phyloP scores from a whole-genome alignment of 305 asterid species.

The Andrographis paniculata region DNA sequence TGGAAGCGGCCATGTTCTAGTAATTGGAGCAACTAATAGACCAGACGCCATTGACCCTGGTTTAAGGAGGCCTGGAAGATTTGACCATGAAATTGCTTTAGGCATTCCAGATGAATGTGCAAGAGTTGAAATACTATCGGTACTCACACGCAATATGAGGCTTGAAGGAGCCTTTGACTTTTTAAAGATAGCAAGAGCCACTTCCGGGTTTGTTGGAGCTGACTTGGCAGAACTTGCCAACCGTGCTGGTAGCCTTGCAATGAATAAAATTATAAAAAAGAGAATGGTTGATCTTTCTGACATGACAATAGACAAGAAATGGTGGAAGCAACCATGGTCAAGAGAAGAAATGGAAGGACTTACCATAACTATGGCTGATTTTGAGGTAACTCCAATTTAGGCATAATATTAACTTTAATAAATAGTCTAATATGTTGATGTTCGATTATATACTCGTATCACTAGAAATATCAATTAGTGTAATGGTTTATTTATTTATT shows the following conservation, averaged over 20 bases:
- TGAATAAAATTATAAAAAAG: conserved; percentile 55
- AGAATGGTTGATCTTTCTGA: conserved; percentile 34
- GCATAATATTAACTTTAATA: not conserved
- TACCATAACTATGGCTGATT: conserved; percentile 67
- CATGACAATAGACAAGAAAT: conserved; percentile 30
- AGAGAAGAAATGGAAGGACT: conserved; percentile 54
- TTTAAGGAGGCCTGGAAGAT: conserved; percentile 88
- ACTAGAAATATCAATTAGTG: not conserved
- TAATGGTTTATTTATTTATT: not conserved
- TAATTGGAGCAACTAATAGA: conserved; percentile 90
- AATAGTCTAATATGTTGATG: not conserved
- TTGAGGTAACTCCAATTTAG: conserved; percentile 39
- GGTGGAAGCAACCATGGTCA: conserved; percentile 73
- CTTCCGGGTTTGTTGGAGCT: conserved; percentile 90
- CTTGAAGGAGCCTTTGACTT: conserved; percentile 81
- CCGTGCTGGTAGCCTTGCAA: conserved; percentile 75
- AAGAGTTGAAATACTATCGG: conserved; percentile 57
- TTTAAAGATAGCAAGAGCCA: conserved; percentile 61
- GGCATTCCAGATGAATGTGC: conserved; percentile 80
- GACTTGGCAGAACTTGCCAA: conserved; percentile 62
- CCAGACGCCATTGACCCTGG: conserved; percentile 86
- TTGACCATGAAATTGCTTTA: conserved; percentile 71
- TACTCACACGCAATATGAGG: conserved; percentile 45
- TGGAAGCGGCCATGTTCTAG: conserved; percentile 60
- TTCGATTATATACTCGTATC: not conserved